Percentiles rank a stretch among this genome's conserved stretches.
These are phyloP conservation scores for Limnomonas spitsbergensis DNA, from an alignment of 139 green algal species.

Conservation along the genomic window DNA sequence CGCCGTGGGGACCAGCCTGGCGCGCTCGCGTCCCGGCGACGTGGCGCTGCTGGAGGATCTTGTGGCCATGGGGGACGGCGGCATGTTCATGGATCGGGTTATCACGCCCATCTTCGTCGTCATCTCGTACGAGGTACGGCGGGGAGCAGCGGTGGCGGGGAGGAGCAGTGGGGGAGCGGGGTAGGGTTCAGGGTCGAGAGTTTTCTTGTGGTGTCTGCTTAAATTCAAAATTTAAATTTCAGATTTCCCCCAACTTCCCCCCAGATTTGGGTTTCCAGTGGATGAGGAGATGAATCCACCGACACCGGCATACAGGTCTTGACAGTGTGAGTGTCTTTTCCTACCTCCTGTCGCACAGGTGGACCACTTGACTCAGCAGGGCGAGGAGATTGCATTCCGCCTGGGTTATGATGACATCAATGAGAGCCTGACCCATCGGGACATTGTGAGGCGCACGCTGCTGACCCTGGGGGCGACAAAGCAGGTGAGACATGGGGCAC, in stretches of 20 bases:
- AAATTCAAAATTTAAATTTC: no score
- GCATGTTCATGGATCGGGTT: slow-evolving; percentile 48
- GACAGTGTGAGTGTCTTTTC: no score
- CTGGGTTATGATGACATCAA: slow-evolving; percentile 79
- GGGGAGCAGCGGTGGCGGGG: no score
- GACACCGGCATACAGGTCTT: no score
- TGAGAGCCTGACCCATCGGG: slow-evolving; percentile 54
- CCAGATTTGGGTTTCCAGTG: no score
- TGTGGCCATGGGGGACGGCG: slow-evolving; percentile 50
- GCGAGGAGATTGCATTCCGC: slow-evolving; percentile 45
- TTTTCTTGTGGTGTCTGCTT: no score
- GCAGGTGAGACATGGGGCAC: not conserved
- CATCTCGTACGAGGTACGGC: slow-evolving; percentile 23
- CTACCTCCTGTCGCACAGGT: not conserved
- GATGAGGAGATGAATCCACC: no score
- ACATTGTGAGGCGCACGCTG: slow-evolving; percentile 19
- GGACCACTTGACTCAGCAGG: slow-evolving; percentile 13
- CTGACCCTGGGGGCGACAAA: slow-evolving; percentile 18
- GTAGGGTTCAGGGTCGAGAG: no score
- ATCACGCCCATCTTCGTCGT: slow-evolving; percentile 36
- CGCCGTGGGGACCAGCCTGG: not conserved
- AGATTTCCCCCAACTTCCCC: no score
- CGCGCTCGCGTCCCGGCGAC: not conserved
- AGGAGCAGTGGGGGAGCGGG: no score
- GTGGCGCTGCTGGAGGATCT: slow-evolving; percentile 48